phyloP scores from a whole-genome alignment of 345 rosid species.

The Trapa bicornis region DNA sequence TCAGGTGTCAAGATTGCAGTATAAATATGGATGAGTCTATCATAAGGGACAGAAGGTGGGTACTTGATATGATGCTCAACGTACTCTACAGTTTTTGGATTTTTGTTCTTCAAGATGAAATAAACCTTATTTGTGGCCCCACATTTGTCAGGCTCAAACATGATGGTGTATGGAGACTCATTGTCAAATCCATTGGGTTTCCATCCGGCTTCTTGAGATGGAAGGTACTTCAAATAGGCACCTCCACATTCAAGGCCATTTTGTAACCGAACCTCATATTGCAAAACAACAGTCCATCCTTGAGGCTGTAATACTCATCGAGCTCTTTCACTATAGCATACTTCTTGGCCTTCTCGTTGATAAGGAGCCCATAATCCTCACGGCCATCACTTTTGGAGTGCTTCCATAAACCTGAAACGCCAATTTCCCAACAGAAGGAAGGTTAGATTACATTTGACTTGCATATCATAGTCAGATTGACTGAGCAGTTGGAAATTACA shows the following conservation, averaged over 20 bases:
- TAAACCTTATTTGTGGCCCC: slow-evolving; percentile 48
- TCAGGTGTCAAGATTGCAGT: slow-evolving; percentile 39
- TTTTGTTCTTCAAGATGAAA: slow-evolving; percentile 42
- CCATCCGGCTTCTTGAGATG: slow-evolving; percentile 43
- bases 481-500: not conserved
- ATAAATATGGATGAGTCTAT: slow-evolving; percentile 43
- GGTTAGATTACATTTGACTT: not conserved
- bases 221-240: slow-evolving; percentile 43
- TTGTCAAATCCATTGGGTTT: slow-evolving; percentile 28
- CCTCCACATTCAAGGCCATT: slow-evolving; percentile 54
- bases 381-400: slow-evolving; percentile 44
- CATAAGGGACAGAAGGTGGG: slow-evolving; percentile 38
- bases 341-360: slow-evolving; percentile 39
- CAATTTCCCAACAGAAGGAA: not conserved
- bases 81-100: slow-evolving; percentile 40
- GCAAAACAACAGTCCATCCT: slow-evolving; percentile 30
- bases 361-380: slow-evolving; percentile 49
- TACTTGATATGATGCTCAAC: slow-evolving; percentile 38
- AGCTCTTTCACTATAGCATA: slow-evolving; percentile 42
- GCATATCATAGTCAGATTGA: not conserved
- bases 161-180: slow-evolving; percentile 41
- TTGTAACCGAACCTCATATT: slow-evolving; percentile 44
- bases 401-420: slow-evolving; percentile 38
- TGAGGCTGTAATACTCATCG: slow-evolving; percentile 18
- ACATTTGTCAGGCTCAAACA: slow-evolving; percentile 61